Base-by-base conservation (phyloP, 495 filamentous ascomycete genomes). In the Parachaetomium inaequale region DNA sequence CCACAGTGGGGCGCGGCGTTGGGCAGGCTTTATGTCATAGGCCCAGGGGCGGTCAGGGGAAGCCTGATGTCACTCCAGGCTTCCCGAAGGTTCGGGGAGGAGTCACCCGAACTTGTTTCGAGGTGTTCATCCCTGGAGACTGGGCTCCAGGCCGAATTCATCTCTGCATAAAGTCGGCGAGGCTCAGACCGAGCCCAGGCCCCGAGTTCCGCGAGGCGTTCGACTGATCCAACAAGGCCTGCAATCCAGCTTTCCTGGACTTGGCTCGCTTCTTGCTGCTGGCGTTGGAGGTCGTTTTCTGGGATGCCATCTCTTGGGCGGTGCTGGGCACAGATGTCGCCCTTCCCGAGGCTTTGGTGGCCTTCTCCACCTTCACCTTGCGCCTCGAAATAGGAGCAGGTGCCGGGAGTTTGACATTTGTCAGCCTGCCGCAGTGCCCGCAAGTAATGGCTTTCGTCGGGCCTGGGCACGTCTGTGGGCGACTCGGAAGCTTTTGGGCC, bases 221-320 rank as follows among this genome's bases (percentile, higher is more conserved):
- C 31, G 74, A 71, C 26, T 77, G 78, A 38, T 76, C 73, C 47
- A 84, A 68, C 14, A 84, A 64, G 40, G 81, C 79, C 63, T 80
- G 76, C n/a, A 84, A 73, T 2, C 82, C 80, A 54, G 79, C 76
- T 66, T 84, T 84, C 47, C 78, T 74, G 53, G 72, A 77, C 67
- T 82, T 84, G 14, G 80, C 76, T 54, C 81, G 71, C 72, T 83
- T 83, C 61, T 79, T 82, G 69, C 78, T 82, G 71, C 68, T 82
- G 6, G 78, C 75, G 65, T 76, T 81, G 40, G 78, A 70, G 31
- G 56, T 71, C n/a, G 60, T 11, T 31, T 68, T 72, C 15, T 64
- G 62, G 1, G 66, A 40, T 10, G 53, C 28, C 10, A 25, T 23
- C 36, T 55, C 52, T 23, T 57, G 61, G n/a, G 26, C 52, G 23